phyloP scores from a whole-genome alignment of 805 yeast species.

The Candida loeiensis region DNA sequence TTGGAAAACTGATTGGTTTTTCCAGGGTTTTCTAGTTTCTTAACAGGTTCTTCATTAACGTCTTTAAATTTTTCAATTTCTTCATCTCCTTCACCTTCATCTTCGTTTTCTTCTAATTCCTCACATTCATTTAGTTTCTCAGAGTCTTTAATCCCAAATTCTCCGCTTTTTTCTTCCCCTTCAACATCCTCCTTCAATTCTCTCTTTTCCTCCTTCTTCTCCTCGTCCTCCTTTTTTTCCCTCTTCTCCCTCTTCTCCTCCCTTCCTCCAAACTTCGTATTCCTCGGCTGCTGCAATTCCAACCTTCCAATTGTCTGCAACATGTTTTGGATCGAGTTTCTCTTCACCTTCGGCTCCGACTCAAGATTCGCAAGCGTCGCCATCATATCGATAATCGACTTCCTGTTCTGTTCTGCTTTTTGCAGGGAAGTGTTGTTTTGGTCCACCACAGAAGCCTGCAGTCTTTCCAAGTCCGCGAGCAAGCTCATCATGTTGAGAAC shows the following conservation, averaged over 20 bases:
- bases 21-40: not conserved
- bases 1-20: too few relatives aligned
- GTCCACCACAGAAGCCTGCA: constrained; percentile 10
- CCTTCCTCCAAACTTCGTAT: not conserved
- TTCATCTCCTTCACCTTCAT: too few relatives aligned
- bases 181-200: too few relatives aligned
- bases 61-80: not conserved
- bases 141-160: too few relatives aligned
- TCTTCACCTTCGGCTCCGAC: constrained; percentile 9
- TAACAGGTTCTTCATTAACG: not conserved
- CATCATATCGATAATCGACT: constrained; percentile 34
- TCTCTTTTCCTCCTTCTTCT: too few relatives aligned
- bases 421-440: constrained; percentile 9
- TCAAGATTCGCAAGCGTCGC: constrained; percentile 21
- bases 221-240: too few relatives aligned
- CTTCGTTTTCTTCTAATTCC: too few relatives aligned
- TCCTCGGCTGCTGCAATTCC: constrained; percentile 8
- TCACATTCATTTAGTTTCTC: too few relatives aligned
- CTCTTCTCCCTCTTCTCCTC: not conserved
- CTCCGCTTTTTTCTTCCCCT: too few relatives aligned
- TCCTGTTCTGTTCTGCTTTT: constrained; percentile 19
- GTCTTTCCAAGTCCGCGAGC: constrained; percentile 13
- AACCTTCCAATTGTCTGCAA: constrained; percentile 19
- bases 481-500: constrained; percentile 16
- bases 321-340: constrained; percentile 24